A percentile compares a stretch with the other conserved stretches of the same genome.
Evolutionary conservation across 1,139 yeast genomes (phyloP).

Genomic region (Blastobotrys arbuscula): DNA sequence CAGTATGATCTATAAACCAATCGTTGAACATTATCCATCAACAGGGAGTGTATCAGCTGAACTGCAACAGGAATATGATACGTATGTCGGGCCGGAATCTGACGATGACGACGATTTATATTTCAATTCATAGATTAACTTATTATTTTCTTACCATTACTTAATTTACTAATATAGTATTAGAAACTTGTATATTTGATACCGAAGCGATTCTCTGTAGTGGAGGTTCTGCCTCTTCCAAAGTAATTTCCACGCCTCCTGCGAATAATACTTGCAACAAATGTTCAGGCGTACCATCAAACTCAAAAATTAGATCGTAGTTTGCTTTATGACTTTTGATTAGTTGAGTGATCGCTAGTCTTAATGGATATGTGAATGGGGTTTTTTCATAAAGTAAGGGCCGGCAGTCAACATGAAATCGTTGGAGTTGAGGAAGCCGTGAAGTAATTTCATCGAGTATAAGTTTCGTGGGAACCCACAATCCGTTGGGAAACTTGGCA

Average conservation of each 20-base stretch:
- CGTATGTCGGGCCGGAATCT: constrained; percentile 13
- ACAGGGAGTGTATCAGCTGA: constrained; percentile 18
- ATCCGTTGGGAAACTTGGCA: neutral
- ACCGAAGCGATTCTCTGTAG: constrained; percentile 6
- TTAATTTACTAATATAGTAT: neutral
- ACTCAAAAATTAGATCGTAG: constrained; percentile 4
- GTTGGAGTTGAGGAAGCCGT: constrained; percentile 4
- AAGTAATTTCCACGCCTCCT: constrained; percentile 8
- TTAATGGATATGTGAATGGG: constrained; percentile 5
- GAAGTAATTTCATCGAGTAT: neutral
- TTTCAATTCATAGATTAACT: neutral
- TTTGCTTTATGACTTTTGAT: neutral
- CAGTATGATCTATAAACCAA: constrained; percentile 27
- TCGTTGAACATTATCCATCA: constrained; percentile 20
- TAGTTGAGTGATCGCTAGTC: constrained; percentile 1
- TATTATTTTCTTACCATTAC: neutral
- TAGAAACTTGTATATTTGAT: neutral
- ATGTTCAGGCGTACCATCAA: constrained; percentile 3
- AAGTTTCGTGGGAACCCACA: constrained; percentile 2
- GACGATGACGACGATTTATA: constrained; percentile 12
- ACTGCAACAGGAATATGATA: constrained; percentile 15
- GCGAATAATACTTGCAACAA: constrained; percentile 1
- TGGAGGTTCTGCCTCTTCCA: constrained; percentile 11
- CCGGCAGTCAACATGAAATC: constrained; percentile 6
- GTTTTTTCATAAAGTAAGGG: neutral